Evolutionary conservation across 2,329 filamentous ascomycete species (phyloP).

Genomic region (Aspergillus ochraceus): DNA sequence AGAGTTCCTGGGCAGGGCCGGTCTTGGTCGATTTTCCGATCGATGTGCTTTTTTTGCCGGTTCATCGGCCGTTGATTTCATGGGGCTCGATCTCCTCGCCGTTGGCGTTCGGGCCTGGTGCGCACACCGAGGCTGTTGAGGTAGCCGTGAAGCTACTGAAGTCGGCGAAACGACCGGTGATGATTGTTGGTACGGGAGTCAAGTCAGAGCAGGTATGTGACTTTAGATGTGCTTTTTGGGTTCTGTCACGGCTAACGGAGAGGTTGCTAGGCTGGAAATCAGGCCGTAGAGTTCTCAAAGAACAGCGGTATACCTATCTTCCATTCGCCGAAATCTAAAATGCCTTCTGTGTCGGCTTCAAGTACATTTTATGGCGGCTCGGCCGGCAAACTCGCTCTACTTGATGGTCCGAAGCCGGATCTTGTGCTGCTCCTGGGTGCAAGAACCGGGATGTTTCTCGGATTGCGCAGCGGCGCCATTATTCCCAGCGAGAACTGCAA

Average conservation of each 20-base stretch:
- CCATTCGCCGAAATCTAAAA: conserved; percentile 31
- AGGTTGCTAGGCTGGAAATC: conserved; percentile 23
- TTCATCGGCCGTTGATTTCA: conserved; percentile 36
- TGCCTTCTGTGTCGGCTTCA: conserved; percentile 27
- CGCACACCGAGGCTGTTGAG: conserved; percentile 38
- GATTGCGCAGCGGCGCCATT: conserved; percentile 37
- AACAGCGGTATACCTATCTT: conserved; percentile 42
- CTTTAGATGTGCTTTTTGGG: neutral
- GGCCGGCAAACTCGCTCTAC: conserved; percentile 34
- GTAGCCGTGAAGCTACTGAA: conserved; percentile 32
- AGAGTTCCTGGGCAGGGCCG: conserved; percentile 16
- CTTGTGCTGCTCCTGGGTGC: conserved; percentile 44
- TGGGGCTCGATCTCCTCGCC: conserved; percentile 44
- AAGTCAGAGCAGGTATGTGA: neutral
- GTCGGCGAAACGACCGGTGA: conserved; percentile 38
- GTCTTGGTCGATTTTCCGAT: conserved; percentile 26
- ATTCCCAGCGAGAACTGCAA: conserved; percentile 39
- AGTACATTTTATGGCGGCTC: conserved; percentile 35
- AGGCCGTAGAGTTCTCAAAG: conserved; percentile 35
- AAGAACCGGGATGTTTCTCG: conserved; percentile 45
- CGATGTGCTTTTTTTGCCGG: conserved; percentile 42
- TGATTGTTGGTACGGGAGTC: conserved; percentile 46
- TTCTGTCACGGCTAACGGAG: conserved; percentile 11
- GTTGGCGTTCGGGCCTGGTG: conserved; percentile 34
- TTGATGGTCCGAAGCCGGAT: conserved; percentile 36